Conservation (phyloP, 2,329 filamentous ascomycete species). For the Knoxdaviesia proteae region DNA sequence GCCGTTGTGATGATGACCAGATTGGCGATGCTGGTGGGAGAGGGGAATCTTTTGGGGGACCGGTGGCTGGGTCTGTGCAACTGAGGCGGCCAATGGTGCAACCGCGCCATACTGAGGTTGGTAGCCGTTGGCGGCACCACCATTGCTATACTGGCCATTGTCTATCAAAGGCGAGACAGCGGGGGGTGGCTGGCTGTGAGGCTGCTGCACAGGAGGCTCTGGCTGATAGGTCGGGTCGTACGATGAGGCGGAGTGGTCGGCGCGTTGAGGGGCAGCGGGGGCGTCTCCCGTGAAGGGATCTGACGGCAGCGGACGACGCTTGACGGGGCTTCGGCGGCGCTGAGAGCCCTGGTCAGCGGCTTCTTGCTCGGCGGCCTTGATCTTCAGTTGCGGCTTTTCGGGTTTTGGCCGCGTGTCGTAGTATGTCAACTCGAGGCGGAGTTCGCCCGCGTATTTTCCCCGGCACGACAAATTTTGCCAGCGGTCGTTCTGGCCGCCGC, state of each 20-base stretch:
- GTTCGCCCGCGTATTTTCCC: constrained; percentile 89
- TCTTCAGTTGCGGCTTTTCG: constrained; percentile 44
- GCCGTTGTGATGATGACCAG: too few relatives aligned
- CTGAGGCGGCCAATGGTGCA: background rate
- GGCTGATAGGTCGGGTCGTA: background rate
- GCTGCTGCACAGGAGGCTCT: constrained; percentile 4
- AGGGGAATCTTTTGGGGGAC: background rate
- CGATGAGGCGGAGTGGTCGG: background rate
- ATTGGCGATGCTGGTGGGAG: background rate
- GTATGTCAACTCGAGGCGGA: constrained; percentile 87
- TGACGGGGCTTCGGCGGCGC: constrained; percentile 41
- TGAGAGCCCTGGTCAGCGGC: constrained; percentile 14
- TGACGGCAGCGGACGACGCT: constrained; percentile 64
- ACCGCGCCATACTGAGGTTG: background rate
- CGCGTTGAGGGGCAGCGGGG: constrained; percentile 9
- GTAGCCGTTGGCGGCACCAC: background rate
- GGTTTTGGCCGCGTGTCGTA: constrained; percentile 76
- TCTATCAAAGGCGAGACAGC: background rate
- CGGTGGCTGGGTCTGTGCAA: too few relatives aligned
- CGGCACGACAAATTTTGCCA: constrained; percentile 80
- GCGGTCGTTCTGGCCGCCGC: constrained; percentile 81
- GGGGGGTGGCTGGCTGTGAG: constrained; percentile 12
- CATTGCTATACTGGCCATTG: background rate
- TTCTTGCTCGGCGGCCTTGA: constrained; percentile 19
- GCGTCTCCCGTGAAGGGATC: constrained; percentile 46